Conservation (phyloP, 2,329 filamentous ascomycete genomes). For the Chrysoporthe puriensis region DNA sequence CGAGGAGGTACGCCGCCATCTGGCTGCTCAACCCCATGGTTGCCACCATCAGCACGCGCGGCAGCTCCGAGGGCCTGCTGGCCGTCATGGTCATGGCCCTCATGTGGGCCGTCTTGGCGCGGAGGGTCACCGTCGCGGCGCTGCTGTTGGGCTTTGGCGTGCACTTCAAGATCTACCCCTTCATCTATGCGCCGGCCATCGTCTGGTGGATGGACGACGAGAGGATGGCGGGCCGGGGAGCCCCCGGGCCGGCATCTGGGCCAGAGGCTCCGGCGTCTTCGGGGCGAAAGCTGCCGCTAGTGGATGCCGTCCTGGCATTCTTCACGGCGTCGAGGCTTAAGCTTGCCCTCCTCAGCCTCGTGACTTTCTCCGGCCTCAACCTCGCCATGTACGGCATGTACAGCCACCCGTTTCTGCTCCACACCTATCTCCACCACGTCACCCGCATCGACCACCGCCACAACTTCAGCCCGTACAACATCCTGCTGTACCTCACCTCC, state of each 20-base stretch:
- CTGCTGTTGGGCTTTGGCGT: constrained; percentile 79
- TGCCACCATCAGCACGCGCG: constrained; percentile 91
- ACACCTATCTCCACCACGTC: constrained; percentile 93
- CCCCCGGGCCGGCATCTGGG: neutral
- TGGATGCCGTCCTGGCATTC: constrained; percentile 45
- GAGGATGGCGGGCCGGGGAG: constrained; percentile 36
- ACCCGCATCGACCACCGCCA: constrained; percentile 94
- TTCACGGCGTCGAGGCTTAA: constrained; percentile 58
- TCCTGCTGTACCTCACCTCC: constrained; percentile 84
- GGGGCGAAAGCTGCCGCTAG: constrained; percentile 28
- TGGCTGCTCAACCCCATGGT: constrained; percentile 99
- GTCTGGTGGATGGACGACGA: constrained; percentile 77
- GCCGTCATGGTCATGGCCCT: constrained; percentile 82
- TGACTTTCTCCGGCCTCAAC: constrained; percentile 77
- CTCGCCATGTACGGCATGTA: constrained; percentile 78
- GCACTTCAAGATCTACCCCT: constrained; percentile 99
- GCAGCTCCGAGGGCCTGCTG: constrained; percentile 89
- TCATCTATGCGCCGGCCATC: constrained; percentile 86
- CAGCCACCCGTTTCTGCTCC: constrained; percentile 77
- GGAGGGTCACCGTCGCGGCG: constrained; percentile 68
- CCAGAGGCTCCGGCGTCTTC: neutral
- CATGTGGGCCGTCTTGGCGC: constrained; percentile 77
- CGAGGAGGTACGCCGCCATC: constrained; percentile 78
- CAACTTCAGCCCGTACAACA: constrained; percentile 98
- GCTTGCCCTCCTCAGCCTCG: constrained; percentile 66